Evolutionary conservation across 2,329 filamentous ascomycete genomes (phyloP), one percentile per base, ranked within the genome.

Genomic region (Fusarium sp.): DNA sequence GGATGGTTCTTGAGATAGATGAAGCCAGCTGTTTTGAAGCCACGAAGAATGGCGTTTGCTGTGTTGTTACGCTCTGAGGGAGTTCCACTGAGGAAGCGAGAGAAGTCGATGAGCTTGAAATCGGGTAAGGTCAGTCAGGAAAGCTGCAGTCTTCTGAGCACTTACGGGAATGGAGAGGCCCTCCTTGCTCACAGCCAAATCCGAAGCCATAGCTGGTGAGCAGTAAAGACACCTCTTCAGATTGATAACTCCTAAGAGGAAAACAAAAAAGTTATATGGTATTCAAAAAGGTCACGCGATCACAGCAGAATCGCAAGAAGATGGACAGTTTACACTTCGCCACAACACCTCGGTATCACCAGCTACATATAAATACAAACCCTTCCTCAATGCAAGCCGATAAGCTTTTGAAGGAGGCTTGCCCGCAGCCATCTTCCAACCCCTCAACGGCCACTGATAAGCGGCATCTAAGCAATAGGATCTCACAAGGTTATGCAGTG

Each of bases 11-110:
- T 90, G 38, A 97, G 88, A 80, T 97, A 97, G 76, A 98, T 88
- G 83, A 98, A 97, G 59, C 94, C 94, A 4, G 94, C 92, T 3
- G 87, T 91, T 74, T 94, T 92, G 82, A 98, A 97, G 41, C 93
- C 94, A 54, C 89, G 77, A 15, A 95, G 89, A 71, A 97, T 90
- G 39, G 91, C 88, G 54, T 88, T 80, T 23, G 93, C 94, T 2
- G 92, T 89, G 42, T 85, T 80, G 50, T 85, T 82, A 72, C 91
- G 91, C 70, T 91, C 83, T 12, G 84, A 74, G 1, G 86, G 81
- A 21, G 85, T 84, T 33, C 91, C 91, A 59, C 85, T 80, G 24
- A 93, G 87, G 79, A 94, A 96, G 42, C 84, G 84, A 15, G 88
- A 88, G 77, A 97, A 94, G 84, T 97, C 78, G 43, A 77, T 74